These are phyloP conservation scores for Botrytis medusae DNA, from an alignment of 2,329 filamentous ascomycete genomes.

Conservation along the genomic window DNA sequence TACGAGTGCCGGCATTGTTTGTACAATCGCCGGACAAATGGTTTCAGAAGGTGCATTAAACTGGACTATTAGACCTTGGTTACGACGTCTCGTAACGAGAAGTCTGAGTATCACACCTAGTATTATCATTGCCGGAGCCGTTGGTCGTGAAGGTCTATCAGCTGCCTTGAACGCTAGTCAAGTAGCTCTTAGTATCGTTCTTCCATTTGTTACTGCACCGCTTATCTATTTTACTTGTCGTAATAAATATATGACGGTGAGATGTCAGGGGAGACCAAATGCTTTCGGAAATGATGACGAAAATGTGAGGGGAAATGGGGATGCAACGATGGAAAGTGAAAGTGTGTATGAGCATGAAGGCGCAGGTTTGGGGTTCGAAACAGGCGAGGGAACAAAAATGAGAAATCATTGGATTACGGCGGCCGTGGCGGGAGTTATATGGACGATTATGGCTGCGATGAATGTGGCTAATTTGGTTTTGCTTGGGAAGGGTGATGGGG, in stretches of 20 bases:
- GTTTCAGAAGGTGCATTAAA: slow-evolving; percentile 79
- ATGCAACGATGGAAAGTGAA: slow-evolving; percentile 6
- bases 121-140: slow-evolving; percentile 79
- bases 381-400: slow-evolving; percentile 51
- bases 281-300: background rate
- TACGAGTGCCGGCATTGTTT: slow-evolving; percentile 79
- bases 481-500: slow-evolving; percentile 46
- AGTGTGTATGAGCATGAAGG: background rate
- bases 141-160: slow-evolving; percentile 69
- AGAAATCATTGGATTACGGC: slow-evolving; percentile 68
- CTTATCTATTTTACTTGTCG: slow-evolving; percentile 83
- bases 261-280: slow-evolving; percentile 2
- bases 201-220: slow-evolving; percentile 81
- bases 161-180: slow-evolving; percentile 73
- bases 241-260: slow-evolving; percentile 71
- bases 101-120: slow-evolving; percentile 78
- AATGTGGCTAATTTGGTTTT: slow-evolving; percentile 76
- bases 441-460: slow-evolving; percentile 68
- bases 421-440: slow-evolving; percentile 66
- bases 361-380: slow-evolving; percentile 28
- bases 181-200: slow-evolving; percentile 73
- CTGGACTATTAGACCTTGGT: slow-evolving; percentile 74
- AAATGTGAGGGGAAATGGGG: slow-evolving; percentile 7
- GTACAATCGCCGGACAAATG: slow-evolving; percentile 89
- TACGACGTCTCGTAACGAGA: slow-evolving; percentile 74